These are phyloP conservation scores for Biscogniauxia marginata DNA, from an alignment of 2,329 filamentous ascomycete species.

Conservation along the genomic window DNA sequence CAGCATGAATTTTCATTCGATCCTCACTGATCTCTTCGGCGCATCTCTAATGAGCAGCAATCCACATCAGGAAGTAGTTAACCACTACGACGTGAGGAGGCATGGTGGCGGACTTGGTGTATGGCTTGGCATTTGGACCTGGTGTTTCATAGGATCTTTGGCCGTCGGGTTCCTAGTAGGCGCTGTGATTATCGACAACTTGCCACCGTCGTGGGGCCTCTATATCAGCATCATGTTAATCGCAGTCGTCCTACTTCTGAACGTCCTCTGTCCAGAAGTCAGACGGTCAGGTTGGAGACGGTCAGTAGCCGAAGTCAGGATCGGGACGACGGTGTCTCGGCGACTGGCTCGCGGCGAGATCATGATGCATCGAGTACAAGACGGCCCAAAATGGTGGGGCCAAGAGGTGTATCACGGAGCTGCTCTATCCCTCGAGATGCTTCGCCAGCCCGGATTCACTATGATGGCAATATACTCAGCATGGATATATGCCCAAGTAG, in stretches of 20 bases:
- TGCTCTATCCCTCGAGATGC: constrained; percentile 66
- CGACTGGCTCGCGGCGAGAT: constrained; percentile 70
- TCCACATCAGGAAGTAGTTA: constrained; percentile 70
- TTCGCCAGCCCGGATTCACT: constrained; percentile 71
- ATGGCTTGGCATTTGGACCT: constrained; percentile 79
- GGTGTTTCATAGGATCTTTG: constrained; percentile 72
- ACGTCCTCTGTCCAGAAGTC: constrained; percentile 70
- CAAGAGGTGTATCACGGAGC: constrained; percentile 73
- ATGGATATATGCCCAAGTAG: constrained; percentile 77
- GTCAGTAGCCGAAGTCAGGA: constrained; percentile 64
- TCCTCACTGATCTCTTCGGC: constrained; percentile 72
- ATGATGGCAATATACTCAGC: constrained; percentile 69
- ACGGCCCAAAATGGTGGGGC: constrained; percentile 73
- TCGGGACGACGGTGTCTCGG: constrained; percentile 49
- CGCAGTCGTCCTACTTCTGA: constrained; percentile 63
- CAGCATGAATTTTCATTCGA: constrained; percentile 73
- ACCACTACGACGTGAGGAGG: constrained; percentile 65
- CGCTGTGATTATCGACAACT: constrained; percentile 63
- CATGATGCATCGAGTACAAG: constrained; percentile 71
- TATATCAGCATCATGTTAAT: constrained; percentile 70
- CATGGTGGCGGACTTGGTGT: constrained; percentile 76
- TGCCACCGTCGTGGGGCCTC: constrained; percentile 71
- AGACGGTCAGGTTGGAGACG: constrained; percentile 66
- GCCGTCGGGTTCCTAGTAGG: constrained; percentile 71
- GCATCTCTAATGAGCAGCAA: constrained; percentile 70